These are phyloP conservation scores for Ceratobasidium papillatum DNA, from an alignment of 1,284 basidiomycete species.

Conservation along the genomic window DNA sequence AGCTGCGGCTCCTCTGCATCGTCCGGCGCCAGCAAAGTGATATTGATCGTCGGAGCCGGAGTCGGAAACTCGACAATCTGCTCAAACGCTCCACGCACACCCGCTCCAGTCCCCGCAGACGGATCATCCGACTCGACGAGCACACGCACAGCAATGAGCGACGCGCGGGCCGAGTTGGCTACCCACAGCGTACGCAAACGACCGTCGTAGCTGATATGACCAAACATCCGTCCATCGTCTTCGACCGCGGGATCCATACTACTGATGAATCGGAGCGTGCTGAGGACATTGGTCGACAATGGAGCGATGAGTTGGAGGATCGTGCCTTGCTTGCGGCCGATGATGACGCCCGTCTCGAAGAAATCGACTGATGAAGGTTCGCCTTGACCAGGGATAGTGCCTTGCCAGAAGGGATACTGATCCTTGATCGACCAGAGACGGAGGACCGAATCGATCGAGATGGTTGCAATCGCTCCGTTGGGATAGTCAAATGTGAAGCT, in stretches of 20 bases:
- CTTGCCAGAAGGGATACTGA: slow-evolving; percentile 72
- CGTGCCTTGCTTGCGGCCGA: slow-evolving; percentile 81
- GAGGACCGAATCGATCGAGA: slow-evolving; percentile 79
- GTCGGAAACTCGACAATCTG: slow-evolving; percentile 82
- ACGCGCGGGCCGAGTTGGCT: slow-evolving; percentile 81
- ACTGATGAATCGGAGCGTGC: slow-evolving; percentile 80
- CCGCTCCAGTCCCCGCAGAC: slow-evolving; percentile 55
- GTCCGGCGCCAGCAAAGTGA: slow-evolving; percentile 81
- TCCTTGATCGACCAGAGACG: slow-evolving; percentile 81
- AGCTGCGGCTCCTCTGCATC: slow-evolving; percentile 42
- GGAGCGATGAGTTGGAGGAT: slow-evolving; percentile 77
- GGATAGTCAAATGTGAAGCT: slow-evolving; percentile 82
- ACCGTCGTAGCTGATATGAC: slow-evolving; percentile 81
- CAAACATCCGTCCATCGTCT: slow-evolving; percentile 78
- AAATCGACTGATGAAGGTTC: slow-evolving; percentile 79
- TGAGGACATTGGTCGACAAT: slow-evolving; percentile 72
- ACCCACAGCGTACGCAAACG: slow-evolving; percentile 84
- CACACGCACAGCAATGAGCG: slow-evolving; percentile 78
- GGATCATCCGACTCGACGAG: slow-evolving; percentile 68
- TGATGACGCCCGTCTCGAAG: slow-evolving; percentile 77
- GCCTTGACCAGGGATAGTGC: slow-evolving; percentile 78
- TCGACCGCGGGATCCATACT: slow-evolving; percentile 49
- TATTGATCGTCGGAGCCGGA: slow-evolving; percentile 84
- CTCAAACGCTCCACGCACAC: slow-evolving; percentile 62
- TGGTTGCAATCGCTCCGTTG: slow-evolving; percentile 75